These are phyloP conservation scores for Chloranthus sessilifolius DNA, from an alignment of 164 flowering plant genomes.

Conservation along the genomic window DNA sequence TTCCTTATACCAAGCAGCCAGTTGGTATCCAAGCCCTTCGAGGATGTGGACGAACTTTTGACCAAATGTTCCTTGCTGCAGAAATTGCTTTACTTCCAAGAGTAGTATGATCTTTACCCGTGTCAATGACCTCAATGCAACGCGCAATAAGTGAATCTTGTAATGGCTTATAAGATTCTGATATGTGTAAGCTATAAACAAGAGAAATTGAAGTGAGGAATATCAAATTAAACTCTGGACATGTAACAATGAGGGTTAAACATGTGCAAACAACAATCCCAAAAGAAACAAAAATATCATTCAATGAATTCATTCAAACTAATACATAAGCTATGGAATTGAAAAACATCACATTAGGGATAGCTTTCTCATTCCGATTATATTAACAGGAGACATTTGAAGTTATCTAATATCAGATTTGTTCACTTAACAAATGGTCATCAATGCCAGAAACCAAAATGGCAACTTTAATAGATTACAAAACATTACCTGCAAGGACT, in stretches of 20 bases:
- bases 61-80: conserved; percentile 50
- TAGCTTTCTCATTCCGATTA: too few relatives aligned
- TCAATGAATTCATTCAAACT: too few relatives aligned
- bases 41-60: conserved; percentile 75
- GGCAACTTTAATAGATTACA: too few relatives aligned
- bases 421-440: too few relatives aligned
- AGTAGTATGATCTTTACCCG: conserved; percentile 28
- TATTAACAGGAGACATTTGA: too few relatives aligned
- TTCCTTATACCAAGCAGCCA: conserved; percentile 71
- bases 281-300: neutral
- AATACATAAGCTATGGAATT: too few relatives aligned
- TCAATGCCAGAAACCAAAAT: too few relatives aligned
- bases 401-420: too few relatives aligned
- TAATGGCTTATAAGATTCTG: conserved; percentile 73
- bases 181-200: conserved; percentile 16
- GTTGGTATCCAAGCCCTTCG: conserved; percentile 94
- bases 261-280: neutral
- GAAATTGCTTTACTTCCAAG: conserved; percentile 24
- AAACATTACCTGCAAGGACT: too few relatives aligned
- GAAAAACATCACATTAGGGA: too few relatives aligned
- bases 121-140: conserved; percentile 61
- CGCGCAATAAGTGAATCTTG: conserved; percentile 63
- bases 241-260: neutral
- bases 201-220: conserved; percentile 1
- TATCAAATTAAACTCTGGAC: neutral